Conservation (phyloP, 805 yeast species). For the Lachancea fermentati region DNA sequence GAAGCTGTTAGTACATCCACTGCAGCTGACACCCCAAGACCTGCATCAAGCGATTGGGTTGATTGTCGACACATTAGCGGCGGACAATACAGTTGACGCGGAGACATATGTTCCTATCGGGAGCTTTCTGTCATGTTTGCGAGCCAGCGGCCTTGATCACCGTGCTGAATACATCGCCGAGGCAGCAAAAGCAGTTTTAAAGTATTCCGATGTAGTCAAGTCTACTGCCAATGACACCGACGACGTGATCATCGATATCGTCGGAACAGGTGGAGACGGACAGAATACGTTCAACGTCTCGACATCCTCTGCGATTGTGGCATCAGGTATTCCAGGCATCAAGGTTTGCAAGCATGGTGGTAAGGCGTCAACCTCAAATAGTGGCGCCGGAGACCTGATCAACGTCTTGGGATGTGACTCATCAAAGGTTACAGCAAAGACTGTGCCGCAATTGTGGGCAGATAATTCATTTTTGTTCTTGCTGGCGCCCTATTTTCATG, state of each 20-base stretch:
- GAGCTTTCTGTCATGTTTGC: slow-evolving; percentile 72
- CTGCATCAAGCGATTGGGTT: slow-evolving; percentile 55
- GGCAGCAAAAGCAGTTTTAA: slow-evolving; percentile 71
- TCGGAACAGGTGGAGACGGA: slow-evolving; percentile 99
- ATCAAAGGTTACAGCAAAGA: slow-evolving; percentile 54
- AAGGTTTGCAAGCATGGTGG: slow-evolving; percentile 95
- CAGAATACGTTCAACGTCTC: slow-evolving; percentile 96
- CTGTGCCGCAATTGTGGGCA: slow-evolving; percentile 51
- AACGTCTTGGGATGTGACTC: slow-evolving; percentile 78
- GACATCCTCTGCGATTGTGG: slow-evolving; percentile 90
- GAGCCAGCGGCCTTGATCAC: slow-evolving; percentile 72
- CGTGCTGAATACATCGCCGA: slow-evolving; percentile 77
- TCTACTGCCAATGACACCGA: slow-evolving; percentile 43
- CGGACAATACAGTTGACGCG: slow-evolving; percentile 5
- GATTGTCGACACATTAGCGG: slow-evolving; percentile 54
- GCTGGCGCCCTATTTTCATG: slow-evolving; percentile 92
- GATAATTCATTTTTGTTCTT: slow-evolving; percentile 56
- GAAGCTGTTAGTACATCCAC: slow-evolving; percentile 55
- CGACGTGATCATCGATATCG: slow-evolving; percentile 65
- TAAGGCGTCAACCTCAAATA: slow-evolving; percentile 86
- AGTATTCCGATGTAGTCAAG: slow-evolving; percentile 54
- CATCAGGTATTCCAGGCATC: slow-evolving; percentile 73
- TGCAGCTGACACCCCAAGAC: slow-evolving; percentile 58
- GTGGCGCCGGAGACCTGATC: slow-evolving; percentile 92
- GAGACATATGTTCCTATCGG: slow-evolving; percentile 54